Evolutionary conservation across 768 basidiomycete genomes (phyloP), one percentile per base, ranked within the genome.

Genomic region (Trametes sanguinea): DNA sequence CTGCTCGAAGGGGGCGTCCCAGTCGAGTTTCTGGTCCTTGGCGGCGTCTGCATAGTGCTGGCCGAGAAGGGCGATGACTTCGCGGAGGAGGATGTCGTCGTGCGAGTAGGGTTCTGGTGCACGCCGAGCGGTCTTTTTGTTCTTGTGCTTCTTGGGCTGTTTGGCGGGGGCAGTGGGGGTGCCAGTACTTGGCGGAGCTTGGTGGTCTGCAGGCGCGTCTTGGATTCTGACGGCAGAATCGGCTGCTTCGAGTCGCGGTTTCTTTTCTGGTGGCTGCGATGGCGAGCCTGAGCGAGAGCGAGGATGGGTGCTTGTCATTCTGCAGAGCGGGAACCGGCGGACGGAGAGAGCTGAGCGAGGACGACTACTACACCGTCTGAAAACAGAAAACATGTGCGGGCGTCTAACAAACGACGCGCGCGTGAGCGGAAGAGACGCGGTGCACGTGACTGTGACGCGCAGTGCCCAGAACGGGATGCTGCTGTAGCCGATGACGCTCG

Each of bases 1-100:
- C 39, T 80, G 77, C 60, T 75, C 74, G 57, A 89, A 87, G 0
- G 87, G 92, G 13, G 85, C 73, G 13, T 85, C 78, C 67, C 82
- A 83, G 56, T 87, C 85, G 10, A 70, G 72, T 6, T 81, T 82
- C 0, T 80, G 77, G 22, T 76, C 77, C 2, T 83, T 71, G 4
- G n/a, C 77, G 13, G 75, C 71, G 30, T 84, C 79, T 0, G 89
- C 84, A 7, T 75, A 76, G 14, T 85, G 83, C 47, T 75, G 56
- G 2, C 92, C 93, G 2, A 97, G 76, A 4, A 94, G 76, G 2
- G 77, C 79, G 33, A 83, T 70, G 27, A 95, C 81, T 60, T 97
- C 94, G 51, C 80, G 83, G 75, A 83, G 85, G 32, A 91, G 75
- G 10, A 95, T 89, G 68, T 94, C 92, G 27, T 88, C 89, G 14